A percentile compares a stretch with the other conserved stretches of the same genome.
phyloP scores from a whole-genome alignment of 495 filamentous ascomycete genomes.

The Achaetomiella virescens region DNA sequence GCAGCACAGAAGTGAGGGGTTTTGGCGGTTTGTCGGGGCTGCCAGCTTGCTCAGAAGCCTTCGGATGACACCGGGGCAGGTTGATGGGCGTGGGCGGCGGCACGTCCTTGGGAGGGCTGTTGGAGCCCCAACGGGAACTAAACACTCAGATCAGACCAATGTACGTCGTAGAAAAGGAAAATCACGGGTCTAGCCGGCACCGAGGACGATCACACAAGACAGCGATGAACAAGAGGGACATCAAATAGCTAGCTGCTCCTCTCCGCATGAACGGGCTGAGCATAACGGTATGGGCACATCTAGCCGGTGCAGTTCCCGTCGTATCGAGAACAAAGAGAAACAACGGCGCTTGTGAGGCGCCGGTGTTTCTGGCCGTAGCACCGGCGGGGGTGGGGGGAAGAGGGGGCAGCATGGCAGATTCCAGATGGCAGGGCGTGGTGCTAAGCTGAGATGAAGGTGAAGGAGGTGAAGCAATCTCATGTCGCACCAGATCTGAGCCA shows the following conservation, averaged over 20 bases:
- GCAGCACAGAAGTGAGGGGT: conserved; percentile 40
- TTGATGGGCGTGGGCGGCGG: conserved; percentile 48
- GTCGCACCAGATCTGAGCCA: not conserved
- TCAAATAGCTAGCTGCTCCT: conserved; percentile 1
- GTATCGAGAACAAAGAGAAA: not conserved
- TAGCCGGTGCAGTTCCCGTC: not conserved
- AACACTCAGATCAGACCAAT: conserved; percentile 20
- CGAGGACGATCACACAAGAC: conserved; percentile 22
- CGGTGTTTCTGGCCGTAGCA: no score
- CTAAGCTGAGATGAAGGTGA: no score
- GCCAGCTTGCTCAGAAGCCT: conserved; percentile 15
- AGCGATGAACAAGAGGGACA: not conserved
- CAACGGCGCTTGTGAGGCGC: not conserved
- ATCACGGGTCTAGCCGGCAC: conserved; percentile 8
- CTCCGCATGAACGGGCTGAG: conserved; percentile 7
- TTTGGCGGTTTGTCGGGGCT: conserved; percentile 12
- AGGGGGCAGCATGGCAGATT: no score
- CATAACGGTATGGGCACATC: not conserved
- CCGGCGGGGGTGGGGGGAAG: no score
- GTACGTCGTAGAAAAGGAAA: conserved; percentile 2
- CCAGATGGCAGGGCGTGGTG: no score
- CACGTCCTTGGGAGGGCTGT: conserved; percentile 40
- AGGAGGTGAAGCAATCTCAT: not conserved
- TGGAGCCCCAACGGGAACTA: conserved; percentile 29
- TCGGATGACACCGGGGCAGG: conserved; percentile 42